Evolutionary conservation across 495 filamentous ascomycete genomes (phyloP), one percentile per base, ranked within the genome.

Genomic region (Achaetomiella virescens): DNA sequence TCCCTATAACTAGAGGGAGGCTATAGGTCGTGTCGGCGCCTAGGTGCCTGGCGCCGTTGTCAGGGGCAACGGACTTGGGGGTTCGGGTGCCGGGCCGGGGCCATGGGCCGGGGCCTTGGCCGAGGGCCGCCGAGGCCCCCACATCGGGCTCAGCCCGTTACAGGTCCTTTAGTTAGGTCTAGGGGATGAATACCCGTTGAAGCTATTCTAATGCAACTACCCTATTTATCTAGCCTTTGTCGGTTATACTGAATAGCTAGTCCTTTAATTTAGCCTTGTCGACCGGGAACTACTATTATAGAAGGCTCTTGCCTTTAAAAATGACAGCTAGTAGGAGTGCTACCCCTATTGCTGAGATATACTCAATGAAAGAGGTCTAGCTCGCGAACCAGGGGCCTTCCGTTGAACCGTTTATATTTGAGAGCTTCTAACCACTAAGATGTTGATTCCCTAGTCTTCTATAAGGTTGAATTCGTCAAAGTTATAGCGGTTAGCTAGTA

Each of bases 161-260:
- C n/a, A n/a, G 43, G 33, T 18, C 61, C 38, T 22, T 36, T 37
- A n/a, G 41, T 57, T 44, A 17, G 37, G 59, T 55, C 20, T 15
- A 33, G 6, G 56, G 63, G 43, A 63, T 65, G 44, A 58, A 62
- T 0, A 52, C 31, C 18, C 17, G 10, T 6, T 42, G 6, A 2
- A 62, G 51, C 60, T 42, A 62, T 48, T 58, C 25, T 0, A 58
- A 1, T 1, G 38, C 55, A 25, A 48, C 41, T 2, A n/a, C 49
- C 2, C 47, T 44, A 9, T 18, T 44, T 0, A 21, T 56, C 60
- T 51, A 62, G 29, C 55, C 52, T 12, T 62, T 62, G 1, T 55
- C 24, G 5, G 55, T 46, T 12, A 8, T 7, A 29, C 29, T 47
- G n/a, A 61, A 50, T 7, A 20, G 17, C 46, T 35, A 60, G 31